Conservation (phyloP, 2,329 filamentous ascomycete species). For the Cordyceps sp. region DNA sequence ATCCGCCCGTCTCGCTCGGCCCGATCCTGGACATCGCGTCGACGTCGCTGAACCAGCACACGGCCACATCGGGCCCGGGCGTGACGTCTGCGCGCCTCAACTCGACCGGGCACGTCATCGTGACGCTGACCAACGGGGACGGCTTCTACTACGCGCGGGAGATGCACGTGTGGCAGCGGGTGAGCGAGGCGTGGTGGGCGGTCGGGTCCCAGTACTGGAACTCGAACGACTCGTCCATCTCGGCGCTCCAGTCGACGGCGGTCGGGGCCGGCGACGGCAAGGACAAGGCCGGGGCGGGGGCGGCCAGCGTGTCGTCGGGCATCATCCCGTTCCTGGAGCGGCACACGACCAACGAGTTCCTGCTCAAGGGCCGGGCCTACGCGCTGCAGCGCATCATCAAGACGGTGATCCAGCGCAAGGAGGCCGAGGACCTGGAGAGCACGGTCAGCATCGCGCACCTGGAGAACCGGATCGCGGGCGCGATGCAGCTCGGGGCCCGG, state of each 20-base stretch:
- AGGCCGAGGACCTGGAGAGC: conserved; percentile 83
- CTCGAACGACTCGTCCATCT: conserved; percentile 79
- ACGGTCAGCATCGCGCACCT: conserved; percentile 85
- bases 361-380: conserved; percentile 83
- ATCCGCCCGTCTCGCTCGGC: conserved; percentile 77
- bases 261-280: conserved; percentile 35
- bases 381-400: conserved; percentile 87
- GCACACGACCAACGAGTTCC: conserved; percentile 83
- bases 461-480: conserved; percentile 85
- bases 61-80: conserved; percentile 59
- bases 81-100: conserved; percentile 87
- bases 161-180: conserved; percentile 83
- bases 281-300: conserved; percentile 27
- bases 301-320: conserved; percentile 59
- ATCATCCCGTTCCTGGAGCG: conserved; percentile 88
- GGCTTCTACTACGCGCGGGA: conserved; percentile 76
- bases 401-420: conserved; percentile 69
- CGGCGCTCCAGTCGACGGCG: conserved; percentile 58
- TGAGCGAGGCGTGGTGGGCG: conserved; percentile 98
- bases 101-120: conserved; percentile 66
- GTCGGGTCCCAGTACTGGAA: conserved; percentile 99
- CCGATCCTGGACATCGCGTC: conserved; percentile 79
- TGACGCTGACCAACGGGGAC: conserved; percentile 90
- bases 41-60: conserved; percentile 60
- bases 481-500: conserved; percentile 65